Base-by-base conservation (phyloP, 192 early-diverging fungal genomes). In the Lobosporangium transversale region DNA sequence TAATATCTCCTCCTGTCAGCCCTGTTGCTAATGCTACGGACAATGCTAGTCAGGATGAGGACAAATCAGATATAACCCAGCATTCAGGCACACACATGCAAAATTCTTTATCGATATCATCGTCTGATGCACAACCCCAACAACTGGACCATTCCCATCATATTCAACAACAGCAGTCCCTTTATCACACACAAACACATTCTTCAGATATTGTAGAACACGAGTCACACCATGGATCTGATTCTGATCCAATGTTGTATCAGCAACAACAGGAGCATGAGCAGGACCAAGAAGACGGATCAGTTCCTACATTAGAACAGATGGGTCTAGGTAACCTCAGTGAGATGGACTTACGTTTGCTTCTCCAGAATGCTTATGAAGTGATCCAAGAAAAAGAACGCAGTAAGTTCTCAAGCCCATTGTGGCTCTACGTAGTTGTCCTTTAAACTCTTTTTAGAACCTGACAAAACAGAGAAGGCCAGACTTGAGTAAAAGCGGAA, bases 351-450 rank as follows among this genome's bases (percentile, higher is more conserved):
- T 52, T 76, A 36, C 64, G 73, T 24, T 49, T 67, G 58, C 24
- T 76, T 26, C 29, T 75, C 7, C 63, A 75, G 23, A 58, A 55
- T 14, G 57, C 71, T 1, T 66, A 55, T 2, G 63, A 66, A 23
- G 42, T 66, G 9, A 56, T 75, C 62, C 70, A 73, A 53, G 70
- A 73, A 62, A 73, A 73, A 50, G 70, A 73, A 3, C 70, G 62
- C 32, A 55, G 70, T 73, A 73, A 32, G 35, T 50, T 59, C 27
- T 42, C 40, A 9, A 9, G 17, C 17, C 9, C 9, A 42, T 12
- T 12, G 17, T 9, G 10, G 17, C 26, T 53, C 52, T 31, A 10
- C 30, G 9, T 30, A 29, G 24, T n/a, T 3, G 32, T 26, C n/a
- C 54, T 33, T n/a, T n/a, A n/a, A n/a, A n/a, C n/a, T n/a, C n/a